Conservation (phyloP, 495 filamentous ascomycete species). For the Penicillium subrubescens region DNA sequence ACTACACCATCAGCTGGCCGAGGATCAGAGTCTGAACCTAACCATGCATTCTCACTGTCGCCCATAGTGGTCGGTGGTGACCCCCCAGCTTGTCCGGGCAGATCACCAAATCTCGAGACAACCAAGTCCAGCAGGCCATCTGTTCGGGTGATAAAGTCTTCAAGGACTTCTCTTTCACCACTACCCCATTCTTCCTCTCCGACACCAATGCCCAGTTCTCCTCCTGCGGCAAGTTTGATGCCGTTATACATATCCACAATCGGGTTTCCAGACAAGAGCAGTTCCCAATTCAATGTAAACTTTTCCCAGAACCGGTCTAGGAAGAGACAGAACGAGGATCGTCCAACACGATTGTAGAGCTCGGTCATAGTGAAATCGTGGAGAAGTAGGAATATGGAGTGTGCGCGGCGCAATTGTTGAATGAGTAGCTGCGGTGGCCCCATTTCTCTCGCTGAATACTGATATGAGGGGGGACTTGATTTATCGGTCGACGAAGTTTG, state of each 20-base stretch:
- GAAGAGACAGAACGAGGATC: constrained; percentile 59
- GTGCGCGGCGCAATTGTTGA: constrained; percentile 78
- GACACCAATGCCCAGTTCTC: constrained; percentile 89
- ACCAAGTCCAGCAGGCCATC: constrained; percentile 80
- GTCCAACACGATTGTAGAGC: constrained; percentile 63
- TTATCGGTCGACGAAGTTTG: constrained; percentile 26
- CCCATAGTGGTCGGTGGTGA: constrained; percentile 7
- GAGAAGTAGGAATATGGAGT: constrained; percentile 83
- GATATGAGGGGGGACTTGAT: constrained; percentile 37
- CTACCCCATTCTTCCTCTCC: constrained; percentile 93
- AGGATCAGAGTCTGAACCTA: constrained; percentile 65
- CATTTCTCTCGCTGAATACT: constrained; percentile 89
- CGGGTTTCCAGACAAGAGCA: constrained; percentile 87
- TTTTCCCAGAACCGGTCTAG: constrained; percentile 82
- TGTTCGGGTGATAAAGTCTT: constrained; percentile 67
- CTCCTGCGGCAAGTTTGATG: constrained; percentile 86
- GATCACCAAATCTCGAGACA: constrained; percentile 80
- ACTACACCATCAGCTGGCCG: constrained; percentile 76
- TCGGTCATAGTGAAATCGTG: constrained; percentile 70
- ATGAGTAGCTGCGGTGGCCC: constrained; percentile 77
- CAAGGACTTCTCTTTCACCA: constrained; percentile 86
- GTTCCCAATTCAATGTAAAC: constrained; percentile 83
- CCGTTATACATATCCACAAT: constrained; percentile 76
- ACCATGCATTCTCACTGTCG: constrained; percentile 50
- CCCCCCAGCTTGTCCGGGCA: constrained; percentile 14